Evolutionary conservation across 2,329 filamentous ascomycete species (phyloP), one percentile per base, ranked within the genome.

Genomic region (Camptophora hylomeconis): DNA sequence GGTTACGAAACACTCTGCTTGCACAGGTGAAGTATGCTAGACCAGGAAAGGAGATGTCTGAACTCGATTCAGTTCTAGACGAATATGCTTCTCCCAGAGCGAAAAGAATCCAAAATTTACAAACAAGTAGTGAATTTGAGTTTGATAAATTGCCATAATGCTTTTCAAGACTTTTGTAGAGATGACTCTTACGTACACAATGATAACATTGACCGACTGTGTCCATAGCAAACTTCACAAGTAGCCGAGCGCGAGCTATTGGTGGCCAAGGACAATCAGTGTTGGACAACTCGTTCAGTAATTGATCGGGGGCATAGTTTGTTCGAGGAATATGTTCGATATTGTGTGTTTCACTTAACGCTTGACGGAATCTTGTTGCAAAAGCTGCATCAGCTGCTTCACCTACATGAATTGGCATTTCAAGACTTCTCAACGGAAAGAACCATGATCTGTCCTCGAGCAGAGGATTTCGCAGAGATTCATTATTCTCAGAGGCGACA

Each of bases 41-140:
- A 0, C 59, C 60, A 0, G 60, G 58, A 1, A 63, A 56, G 5
- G 46, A 43, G 3, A 42, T 46, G n/a, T 47, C 50, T 10, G 45
- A 43, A 2, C 42, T 42, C 31, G 50, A 39, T 33, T 51, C 33
- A 2, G 53, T 50, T 1, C 56, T 42, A 26, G 56, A 54, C 0
- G 58, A 58, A 32, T 62, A 63, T 2, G 58, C 56, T 27, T 63
- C 57, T 0, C 59, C 59, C 21, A 63, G 47, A 0, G 56, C 56
- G 45, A 63, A 60, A 6, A 63, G 37, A 0, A 54, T 52, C 23
- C 58, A 62, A 22, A 60, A 57, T 23, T 60, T 60, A 42, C 57
- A 61, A 7, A 59, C 41, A 43, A 55, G 58, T 28, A 54, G 10
- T 21, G 49, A 21, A 42, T 41, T 3, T 37, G 43, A 3, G 38